These are phyloP conservation scores for Tephrocybe rancida DNA, from an alignment of 768 basidiomycete species.

Conservation along the genomic window DNA sequence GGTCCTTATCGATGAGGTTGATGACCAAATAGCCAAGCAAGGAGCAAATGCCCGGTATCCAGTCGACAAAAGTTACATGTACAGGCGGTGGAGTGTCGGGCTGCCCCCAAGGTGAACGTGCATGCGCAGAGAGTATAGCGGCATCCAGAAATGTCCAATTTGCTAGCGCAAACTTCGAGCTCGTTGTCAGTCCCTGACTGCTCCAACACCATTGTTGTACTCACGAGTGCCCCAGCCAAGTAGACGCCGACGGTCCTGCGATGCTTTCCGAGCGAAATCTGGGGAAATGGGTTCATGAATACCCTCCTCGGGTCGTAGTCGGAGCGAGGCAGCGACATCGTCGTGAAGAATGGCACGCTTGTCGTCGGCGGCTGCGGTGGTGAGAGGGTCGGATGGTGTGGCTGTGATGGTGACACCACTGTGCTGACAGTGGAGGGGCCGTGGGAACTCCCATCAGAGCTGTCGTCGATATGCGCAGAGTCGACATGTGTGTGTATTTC, in stretches of 20 bases:
- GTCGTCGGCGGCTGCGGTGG: constrained; percentile 12
- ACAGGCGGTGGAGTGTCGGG: constrained; percentile 63
- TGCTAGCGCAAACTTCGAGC: constrained; percentile 84
- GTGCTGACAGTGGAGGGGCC: constrained; percentile 19
- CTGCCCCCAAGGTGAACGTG: constrained; percentile 71
- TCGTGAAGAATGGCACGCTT: constrained; percentile 2
- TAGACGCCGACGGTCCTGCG: constrained; percentile 87
- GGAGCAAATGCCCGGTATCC: constrained; percentile 95
- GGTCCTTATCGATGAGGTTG: constrained; percentile 94
- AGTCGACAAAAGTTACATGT: constrained; percentile 92
- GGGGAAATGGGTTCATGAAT: constrained; percentile 86
- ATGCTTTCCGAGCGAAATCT: constrained; percentile 72
- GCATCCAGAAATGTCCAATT: constrained; percentile 97
- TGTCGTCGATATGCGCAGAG: neutral
- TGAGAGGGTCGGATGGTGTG: constrained; percentile 15
- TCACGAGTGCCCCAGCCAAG: constrained; percentile 86
- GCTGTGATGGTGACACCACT: constrained; percentile 20
- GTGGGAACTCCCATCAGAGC: constrained; percentile 26
- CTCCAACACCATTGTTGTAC: constrained; percentile 31
- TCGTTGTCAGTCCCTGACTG: neutral
- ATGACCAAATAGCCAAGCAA: constrained; percentile 91
- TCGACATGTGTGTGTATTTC: constrained; percentile 28
- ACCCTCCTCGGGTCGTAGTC: constrained; percentile 88
- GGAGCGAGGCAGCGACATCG: constrained; percentile 71
- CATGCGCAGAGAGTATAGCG: constrained; percentile 86